These are phyloP conservation scores for Phytophthora lateralis DNA, from an alignment of 352 stramenopile species.

Conservation along the genomic window DNA sequence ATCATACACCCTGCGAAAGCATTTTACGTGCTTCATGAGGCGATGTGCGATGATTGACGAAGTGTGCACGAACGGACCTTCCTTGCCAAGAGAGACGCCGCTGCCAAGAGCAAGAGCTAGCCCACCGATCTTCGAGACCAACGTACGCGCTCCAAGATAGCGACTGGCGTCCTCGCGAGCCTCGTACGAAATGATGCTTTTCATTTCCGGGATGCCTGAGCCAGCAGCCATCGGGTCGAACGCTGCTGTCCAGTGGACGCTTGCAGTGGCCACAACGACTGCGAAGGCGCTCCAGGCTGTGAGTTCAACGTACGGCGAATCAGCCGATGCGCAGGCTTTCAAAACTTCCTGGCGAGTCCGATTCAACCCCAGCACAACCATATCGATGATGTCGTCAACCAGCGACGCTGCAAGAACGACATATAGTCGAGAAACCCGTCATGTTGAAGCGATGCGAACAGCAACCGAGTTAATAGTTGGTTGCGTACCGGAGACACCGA, in stretches of 20 bases:
- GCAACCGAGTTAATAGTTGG: too few relatives aligned
- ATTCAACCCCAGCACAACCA: slow-evolving; percentile 41
- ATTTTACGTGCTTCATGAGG: slow-evolving; percentile 75
- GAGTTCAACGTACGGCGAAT: slow-evolving; percentile 30
- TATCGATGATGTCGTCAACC: slow-evolving; percentile 48
- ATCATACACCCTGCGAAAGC: slow-evolving; percentile 72
- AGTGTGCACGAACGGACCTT: slow-evolving; percentile 97
- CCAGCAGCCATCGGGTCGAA: slow-evolving; percentile 55
- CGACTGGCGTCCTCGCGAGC: slow-evolving; percentile 47
- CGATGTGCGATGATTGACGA: slow-evolving; percentile 85
- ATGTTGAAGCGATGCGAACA: too few relatives aligned
- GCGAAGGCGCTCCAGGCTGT: slow-evolving; percentile 45
- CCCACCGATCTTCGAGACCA: slow-evolving; percentile 87
- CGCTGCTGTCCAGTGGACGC: slow-evolving; percentile 48
- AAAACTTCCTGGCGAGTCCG: slow-evolving; percentile 21
- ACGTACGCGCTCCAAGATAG: slow-evolving; percentile 50
- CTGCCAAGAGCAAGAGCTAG: slow-evolving; percentile 91
- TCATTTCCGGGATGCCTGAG: slow-evolving; percentile 81
- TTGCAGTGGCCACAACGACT: slow-evolving; percentile 33
- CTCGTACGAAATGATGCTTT: slow-evolving; percentile 78
- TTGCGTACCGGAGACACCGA: slow-evolving; percentile 54
- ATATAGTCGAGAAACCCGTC: too few relatives aligned
- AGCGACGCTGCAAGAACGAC: slow-evolving; percentile 43
- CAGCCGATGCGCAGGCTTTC: slow-evolving; percentile 8
- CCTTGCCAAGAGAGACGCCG: slow-evolving; percentile 95